Conservation (phyloP, 345 rosid genomes). For the Corchorus capsularis region DNA sequence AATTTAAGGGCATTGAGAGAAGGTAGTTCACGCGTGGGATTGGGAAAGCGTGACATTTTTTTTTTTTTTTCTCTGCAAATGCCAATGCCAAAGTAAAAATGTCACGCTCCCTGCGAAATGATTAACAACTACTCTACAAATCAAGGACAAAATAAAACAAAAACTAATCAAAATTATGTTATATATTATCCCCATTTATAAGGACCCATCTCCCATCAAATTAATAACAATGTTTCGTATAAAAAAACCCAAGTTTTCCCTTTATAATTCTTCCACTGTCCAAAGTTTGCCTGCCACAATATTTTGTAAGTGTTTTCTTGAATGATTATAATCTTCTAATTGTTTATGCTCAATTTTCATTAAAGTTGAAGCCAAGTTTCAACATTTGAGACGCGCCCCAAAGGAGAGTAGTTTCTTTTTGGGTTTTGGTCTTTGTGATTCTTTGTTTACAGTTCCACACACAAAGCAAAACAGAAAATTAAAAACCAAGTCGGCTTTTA, state of each 20-base stretch:
- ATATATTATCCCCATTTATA: background rate
- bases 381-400: slow-evolving; percentile 1
- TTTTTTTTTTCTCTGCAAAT: slow-evolving; percentile 23
- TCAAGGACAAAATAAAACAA: background rate
- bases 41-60: slow-evolving; percentile 43
- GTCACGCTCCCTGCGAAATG: slow-evolving; percentile 17
- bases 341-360: background rate
- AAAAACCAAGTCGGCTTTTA: slow-evolving; percentile 18
- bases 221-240: too few relatives aligned
- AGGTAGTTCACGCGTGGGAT: slow-evolving; percentile 54
- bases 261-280: background rate
- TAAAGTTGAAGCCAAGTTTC: background rate
- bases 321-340: background rate
- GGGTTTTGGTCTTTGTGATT: too few relatives aligned
- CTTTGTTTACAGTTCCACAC: background rate
- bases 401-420: background rate
- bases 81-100: slow-evolving; percentile 11
- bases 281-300: too few relatives aligned
- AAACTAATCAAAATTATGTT: too few relatives aligned
- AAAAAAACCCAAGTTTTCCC: background rate
- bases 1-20: slow-evolving; percentile 45
- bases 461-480: background rate
- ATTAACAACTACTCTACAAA: slow-evolving; percentile 7
- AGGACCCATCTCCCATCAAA: background rate
- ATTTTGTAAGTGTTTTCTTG: background rate